Evolutionary conservation across 202 grass and related monocot species (phyloP).

Genomic region (Brachypodium distachyon): DNA sequence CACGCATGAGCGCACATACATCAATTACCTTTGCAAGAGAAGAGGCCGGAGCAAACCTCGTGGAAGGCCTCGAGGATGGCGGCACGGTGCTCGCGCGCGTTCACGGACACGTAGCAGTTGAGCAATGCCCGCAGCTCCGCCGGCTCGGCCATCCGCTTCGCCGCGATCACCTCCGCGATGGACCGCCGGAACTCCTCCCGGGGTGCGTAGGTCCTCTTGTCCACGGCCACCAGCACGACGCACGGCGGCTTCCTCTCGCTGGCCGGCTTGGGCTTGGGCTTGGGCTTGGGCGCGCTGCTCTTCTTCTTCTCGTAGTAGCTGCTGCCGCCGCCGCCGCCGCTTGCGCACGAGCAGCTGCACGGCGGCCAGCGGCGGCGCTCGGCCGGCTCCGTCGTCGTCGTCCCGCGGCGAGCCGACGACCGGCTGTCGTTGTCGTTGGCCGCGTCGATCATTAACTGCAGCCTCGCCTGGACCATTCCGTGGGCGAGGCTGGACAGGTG

Average conservation of each 20-base stretch:
- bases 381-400: not conserved
- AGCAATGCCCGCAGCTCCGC: constrained; percentile 74
- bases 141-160: constrained; percentile 67
- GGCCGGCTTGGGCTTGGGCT: no score
- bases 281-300: not conserved
- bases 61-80: constrained; percentile 81
- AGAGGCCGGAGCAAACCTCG: constrained; percentile 73
- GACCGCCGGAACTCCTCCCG: constrained; percentile 69
- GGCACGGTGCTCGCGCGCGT: constrained; percentile 62
- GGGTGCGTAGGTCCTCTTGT: constrained; percentile 52
- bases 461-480: constrained; percentile 68
- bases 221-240: constrained; percentile 70
- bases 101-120: constrained; percentile 89
- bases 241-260: constrained; percentile 19
- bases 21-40: constrained; percentile 27
- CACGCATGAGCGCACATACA: not conserved
- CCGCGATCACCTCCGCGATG: constrained; percentile 71
- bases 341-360: constrained; percentile 1
- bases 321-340: not conserved
- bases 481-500: constrained; percentile 50
- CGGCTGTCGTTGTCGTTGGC: not conserved
- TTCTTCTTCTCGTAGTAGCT: not conserved
- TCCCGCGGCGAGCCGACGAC: not conserved
- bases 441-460: constrained; percentile 54
- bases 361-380: not conserved